A percentile compares a stretch with the other conserved stretches of the same genome.
phyloP scores from a whole-genome alignment of 768 basidiomycete species.

The Tylopilus rubrobrunneus region DNA sequence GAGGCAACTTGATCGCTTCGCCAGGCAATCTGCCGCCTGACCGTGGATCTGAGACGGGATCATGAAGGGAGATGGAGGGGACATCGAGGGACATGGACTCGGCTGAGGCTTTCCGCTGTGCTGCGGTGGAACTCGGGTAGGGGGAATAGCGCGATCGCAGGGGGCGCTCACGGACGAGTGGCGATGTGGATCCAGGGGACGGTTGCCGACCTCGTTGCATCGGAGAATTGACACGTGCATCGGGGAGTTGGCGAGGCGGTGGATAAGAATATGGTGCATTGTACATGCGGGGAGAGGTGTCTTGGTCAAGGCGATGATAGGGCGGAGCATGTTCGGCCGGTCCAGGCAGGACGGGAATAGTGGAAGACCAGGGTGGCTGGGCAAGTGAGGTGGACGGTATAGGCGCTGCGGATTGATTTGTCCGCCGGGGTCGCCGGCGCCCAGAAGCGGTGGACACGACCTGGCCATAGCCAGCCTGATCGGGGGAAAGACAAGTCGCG shows the following conservation, averaged over 20 bases:
- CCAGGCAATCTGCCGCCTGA: slow-evolving; percentile 22
- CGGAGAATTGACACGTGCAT: slow-evolving; percentile 26
- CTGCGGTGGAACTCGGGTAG: slow-evolving; percentile 34
- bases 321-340: slow-evolving; percentile 19
- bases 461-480: slow-evolving; percentile 84
- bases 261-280: slow-evolving; percentile 28
- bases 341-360: slow-evolving; percentile 35
- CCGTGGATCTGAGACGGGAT: slow-evolving; percentile 27
- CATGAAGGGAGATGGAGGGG: slow-evolving; percentile 33
- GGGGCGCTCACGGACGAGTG: slow-evolving; percentile 23
- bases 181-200: slow-evolving; percentile 25
- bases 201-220: slow-evolving; percentile 29
- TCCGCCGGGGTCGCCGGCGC: slow-evolving; percentile 59
- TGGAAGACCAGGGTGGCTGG: slow-evolving; percentile 46
- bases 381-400: slow-evolving; percentile 31
- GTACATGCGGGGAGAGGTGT: slow-evolving; percentile 24
- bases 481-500: slow-evolving; percentile 76
- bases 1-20: slow-evolving; percentile 39
- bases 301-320: slow-evolving; percentile 26
- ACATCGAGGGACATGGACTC: slow-evolving; percentile 33
- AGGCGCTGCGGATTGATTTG: slow-evolving; percentile 37
- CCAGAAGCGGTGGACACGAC: slow-evolving; percentile 60
- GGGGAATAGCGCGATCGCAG: slow-evolving; percentile 40
- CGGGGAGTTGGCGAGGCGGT: slow-evolving; percentile 26
- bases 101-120: slow-evolving; percentile 24